Evolutionary conservation across 2,329 filamentous ascomycete species (phyloP).

Genomic region (Fusarium pseudocircinatum): DNA sequence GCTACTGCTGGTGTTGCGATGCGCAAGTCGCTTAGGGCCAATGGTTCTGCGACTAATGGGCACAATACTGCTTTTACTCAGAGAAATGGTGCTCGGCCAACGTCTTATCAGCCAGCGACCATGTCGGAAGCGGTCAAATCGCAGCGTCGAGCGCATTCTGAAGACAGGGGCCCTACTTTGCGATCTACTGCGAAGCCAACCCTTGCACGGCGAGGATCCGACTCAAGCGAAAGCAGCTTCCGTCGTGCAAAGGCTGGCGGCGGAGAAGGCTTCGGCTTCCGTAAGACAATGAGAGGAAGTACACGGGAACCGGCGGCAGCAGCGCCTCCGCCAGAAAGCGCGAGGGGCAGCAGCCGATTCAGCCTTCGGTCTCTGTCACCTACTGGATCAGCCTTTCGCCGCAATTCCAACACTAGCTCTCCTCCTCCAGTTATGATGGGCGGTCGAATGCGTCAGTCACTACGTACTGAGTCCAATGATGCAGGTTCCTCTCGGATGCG

Average conservation of each 20-base stretch:
- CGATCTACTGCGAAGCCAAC: constrained; percentile 43
- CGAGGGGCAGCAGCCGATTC: constrained; percentile 64
- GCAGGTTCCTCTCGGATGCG: constrained; percentile 50
- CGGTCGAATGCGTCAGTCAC: constrained; percentile 55
- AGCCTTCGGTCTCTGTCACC: constrained; percentile 78
- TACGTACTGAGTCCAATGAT: constrained; percentile 55
- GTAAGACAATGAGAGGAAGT: constrained; percentile 73
- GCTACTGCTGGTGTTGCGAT: constrained; percentile 21
- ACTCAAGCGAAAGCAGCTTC: constrained; percentile 85
- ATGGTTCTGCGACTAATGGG: constrained; percentile 9
- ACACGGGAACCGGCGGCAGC: constrained; percentile 34
- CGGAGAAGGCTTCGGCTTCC: constrained; percentile 68
- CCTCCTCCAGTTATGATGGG: constrained; percentile 50
- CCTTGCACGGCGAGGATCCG: constrained; percentile 66
- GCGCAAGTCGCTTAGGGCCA: constrained; percentile 39
- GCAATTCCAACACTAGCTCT: constrained; percentile 49
- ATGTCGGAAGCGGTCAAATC: constrained; percentile 24
- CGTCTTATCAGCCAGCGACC: constrained; percentile 44
- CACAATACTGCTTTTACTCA: constrained; percentile 1
- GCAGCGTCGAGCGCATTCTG: constrained; percentile 40
- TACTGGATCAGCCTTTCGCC: constrained; percentile 62
- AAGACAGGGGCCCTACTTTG: constrained; percentile 34
- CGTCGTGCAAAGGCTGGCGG: constrained; percentile 66
- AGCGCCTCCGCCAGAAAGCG: constrained; percentile 41
- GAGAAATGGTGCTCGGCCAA: constrained; percentile 37